These are phyloP conservation scores for Fraxinus platypoda DNA, from an alignment of 305 asterid species.

Conservation along the genomic window DNA sequence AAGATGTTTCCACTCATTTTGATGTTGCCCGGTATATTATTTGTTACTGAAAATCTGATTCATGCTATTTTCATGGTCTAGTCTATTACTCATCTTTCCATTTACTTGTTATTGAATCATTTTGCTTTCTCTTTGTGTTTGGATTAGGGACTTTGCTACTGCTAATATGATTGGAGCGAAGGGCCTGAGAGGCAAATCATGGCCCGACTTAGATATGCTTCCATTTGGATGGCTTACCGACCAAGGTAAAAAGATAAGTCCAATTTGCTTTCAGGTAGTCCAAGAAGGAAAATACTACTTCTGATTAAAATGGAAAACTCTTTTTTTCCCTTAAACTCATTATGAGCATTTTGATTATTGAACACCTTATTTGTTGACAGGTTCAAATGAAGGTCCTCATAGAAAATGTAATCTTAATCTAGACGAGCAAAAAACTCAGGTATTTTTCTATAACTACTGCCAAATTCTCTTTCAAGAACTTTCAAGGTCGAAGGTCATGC, in stretches of 20 bases:
- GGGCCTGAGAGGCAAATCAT: conserved; percentile 78
- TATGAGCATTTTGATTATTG: neutral
- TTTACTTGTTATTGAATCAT: neutral
- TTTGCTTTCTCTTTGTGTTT: conserved; percentile 1
- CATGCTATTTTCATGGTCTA: neutral
- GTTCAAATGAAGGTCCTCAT: conserved; percentile 76
- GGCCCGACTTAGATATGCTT: conserved; percentile 99
- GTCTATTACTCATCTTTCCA: neutral
- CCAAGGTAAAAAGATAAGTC: conserved; percentile 39
- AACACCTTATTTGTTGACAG: conserved; percentile 34
- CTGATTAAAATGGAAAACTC: neutral
- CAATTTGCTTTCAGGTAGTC: neutral
- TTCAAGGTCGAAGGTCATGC: neutral
- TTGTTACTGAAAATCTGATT: neutral
- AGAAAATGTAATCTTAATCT: conserved; percentile 55
- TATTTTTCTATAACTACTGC: conserved; percentile 11
- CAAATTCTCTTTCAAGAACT: conserved; percentile 1
- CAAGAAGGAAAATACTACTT: neutral
- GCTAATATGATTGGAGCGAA: conserved; percentile 72
- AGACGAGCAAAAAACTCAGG: conserved; percentile 85
- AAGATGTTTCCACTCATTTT: conserved; percentile 70
- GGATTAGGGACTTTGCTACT: conserved; percentile 64
- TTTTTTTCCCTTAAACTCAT: neutral
- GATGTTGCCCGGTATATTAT: conserved; percentile 59
- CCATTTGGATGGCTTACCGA: conserved; percentile 88